Evolutionary conservation across 2,329 filamentous ascomycete species (phyloP).

Genomic region (Grosmannia huntii): DNA sequence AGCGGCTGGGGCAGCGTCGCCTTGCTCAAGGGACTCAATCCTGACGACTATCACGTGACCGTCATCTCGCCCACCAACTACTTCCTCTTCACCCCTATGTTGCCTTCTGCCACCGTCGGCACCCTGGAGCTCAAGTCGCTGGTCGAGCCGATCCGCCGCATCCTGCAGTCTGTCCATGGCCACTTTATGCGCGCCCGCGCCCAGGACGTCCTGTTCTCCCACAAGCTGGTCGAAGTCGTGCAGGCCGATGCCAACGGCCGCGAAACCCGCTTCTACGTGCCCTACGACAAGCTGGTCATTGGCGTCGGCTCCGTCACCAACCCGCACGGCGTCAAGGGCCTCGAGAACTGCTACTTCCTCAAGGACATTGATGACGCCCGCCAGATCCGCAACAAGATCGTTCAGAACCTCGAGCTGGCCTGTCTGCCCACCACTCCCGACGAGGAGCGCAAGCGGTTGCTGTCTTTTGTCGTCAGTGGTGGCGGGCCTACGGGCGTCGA

Average conservation of each 20-base stretch:
- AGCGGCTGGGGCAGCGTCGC: slow-evolving; percentile 94
- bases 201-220: slow-evolving; percentile 80
- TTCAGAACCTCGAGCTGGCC: slow-evolving; percentile 80
- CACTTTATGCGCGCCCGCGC: slow-evolving; percentile 85
- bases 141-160: slow-evolving; percentile 82
- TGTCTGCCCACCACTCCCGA: slow-evolving; percentile 88
- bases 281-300: slow-evolving; percentile 92
- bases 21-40: slow-evolving; percentile 76
- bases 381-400: slow-evolving; percentile 73
- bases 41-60: slow-evolving; percentile 90
- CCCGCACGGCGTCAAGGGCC: slow-evolving; percentile 85
- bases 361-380: slow-evolving; percentile 93
- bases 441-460: slow-evolving; percentile 69
- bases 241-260: slow-evolving; percentile 59
- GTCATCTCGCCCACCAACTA: slow-evolving; percentile 92
- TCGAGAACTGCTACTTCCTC: slow-evolving; percentile 87
- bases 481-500: slow-evolving; percentile 95
- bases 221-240: slow-evolving; percentile 79
- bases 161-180: slow-evolving; percentile 63
- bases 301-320: slow-evolving; percentile 89
- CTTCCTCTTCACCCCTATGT: slow-evolving; percentile 96
- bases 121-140: slow-evolving; percentile 84
- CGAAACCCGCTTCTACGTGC: slow-evolving; percentile 78
- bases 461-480: slow-evolving; percentile 93
- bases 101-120: slow-evolving; percentile 91